Percentiles rank a stretch among this genome's conserved stretches.
phyloP scores from a whole-genome alignment of 441 rosid species.

The Rhodomyrtus psidioides region DNA sequence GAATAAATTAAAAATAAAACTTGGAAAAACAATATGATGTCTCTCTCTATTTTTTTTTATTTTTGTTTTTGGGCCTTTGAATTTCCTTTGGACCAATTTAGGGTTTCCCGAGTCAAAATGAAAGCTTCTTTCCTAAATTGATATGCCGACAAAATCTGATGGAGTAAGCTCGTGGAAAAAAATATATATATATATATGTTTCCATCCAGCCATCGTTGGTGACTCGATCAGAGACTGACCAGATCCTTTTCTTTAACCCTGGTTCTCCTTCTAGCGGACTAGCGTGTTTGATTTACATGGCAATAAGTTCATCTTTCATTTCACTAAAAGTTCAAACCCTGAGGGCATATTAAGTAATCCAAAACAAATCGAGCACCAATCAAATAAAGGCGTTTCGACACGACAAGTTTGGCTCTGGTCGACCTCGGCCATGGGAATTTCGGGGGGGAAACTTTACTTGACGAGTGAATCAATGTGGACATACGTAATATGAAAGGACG shows the following conservation, averaged over 20 bases:
- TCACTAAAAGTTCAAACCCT: neutral
- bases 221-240: neutral
- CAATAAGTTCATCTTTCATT: neutral
- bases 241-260: no score
- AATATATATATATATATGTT: no score
- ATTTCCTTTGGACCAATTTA: neutral
- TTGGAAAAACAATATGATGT: neutral
- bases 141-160: no score
- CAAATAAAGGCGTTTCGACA: neutral
- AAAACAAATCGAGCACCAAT: neutral
- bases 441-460: neutral
- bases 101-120: neutral
- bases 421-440: neutral
- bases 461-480: neutral
- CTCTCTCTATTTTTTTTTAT: neutral
- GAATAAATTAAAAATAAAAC: neutral
- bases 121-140: neutral
- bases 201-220: neutral
- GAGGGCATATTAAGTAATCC: neutral
- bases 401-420: neutral
- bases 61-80: neutral
- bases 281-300: no score
- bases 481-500: neutral
- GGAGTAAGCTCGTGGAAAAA: no score
- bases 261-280: no score